Evolutionary conservation across 306 rosid genomes (phyloP), one percentile per base, ranked within the genome.

Genomic region (Cicer pinnatifidum): DNA sequence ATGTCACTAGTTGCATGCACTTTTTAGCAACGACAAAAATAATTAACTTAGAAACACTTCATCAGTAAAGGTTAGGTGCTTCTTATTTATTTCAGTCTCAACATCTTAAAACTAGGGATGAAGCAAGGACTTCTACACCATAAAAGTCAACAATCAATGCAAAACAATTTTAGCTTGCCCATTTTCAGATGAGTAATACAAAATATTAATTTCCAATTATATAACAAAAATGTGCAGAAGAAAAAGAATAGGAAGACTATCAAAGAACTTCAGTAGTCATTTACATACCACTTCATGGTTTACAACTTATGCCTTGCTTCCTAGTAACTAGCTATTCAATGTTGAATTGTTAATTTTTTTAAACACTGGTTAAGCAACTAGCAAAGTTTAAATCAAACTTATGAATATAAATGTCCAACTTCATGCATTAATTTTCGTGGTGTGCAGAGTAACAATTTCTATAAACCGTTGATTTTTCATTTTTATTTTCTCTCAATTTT

Each of bases 231-330:
- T 19, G 1, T 47, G 23, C 40, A 38, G 40, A 74, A 38, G 71
- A 74, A 20, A 54, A 54, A 38, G 37, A 47, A 37, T 61, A 39
- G 7, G 7, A 63, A 40, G 23, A 39, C 44, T 19, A 50, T 19
- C 38, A 11, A 75, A 63, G 43, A n/a, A 58, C 40, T 50, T 48
- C 54, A 48, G 3, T 48, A 48, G 58, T 61, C 40, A 74, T 48
- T 37, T 48, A 48, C 70, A 59, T 37, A 11, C 9, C 52, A 33
- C 72, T 75, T 75, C 41, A 51, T 50, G 63, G 48, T 63, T 62
- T 48, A 38, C 13, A 52, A 43, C 19, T 15, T 23, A 53, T 35
- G 38, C 33, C 46, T 65, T 41, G 19, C 46, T 23, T 41, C 39
- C 35, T 33, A 56, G 50, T 56, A 28, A 76, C 68, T 39, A 40